Percentiles rank a stretch among this genome's conserved stretches.
Conservation (phyloP, 2,329 filamentous ascomycete species). For the Neofusicoccum sp. region DNA sequence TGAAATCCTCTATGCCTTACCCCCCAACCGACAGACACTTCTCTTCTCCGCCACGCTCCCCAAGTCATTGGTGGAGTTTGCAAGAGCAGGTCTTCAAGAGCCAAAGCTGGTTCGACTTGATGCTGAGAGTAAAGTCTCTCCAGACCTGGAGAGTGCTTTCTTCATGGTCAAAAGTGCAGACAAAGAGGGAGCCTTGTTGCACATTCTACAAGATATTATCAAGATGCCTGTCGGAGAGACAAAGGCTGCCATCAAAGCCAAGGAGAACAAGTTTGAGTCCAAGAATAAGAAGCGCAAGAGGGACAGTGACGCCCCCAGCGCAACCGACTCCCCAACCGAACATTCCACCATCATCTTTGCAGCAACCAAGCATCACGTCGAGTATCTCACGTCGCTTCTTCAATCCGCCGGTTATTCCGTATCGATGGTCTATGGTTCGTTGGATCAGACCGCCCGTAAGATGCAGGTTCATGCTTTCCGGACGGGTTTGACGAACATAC, state of each 20-base stretch:
- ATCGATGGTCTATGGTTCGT: constrained; percentile 90
- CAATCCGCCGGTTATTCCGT: constrained; percentile 80
- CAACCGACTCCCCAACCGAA: constrained; percentile 73
- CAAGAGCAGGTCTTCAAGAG: constrained; percentile 88
- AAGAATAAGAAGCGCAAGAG: constrained; percentile 85
- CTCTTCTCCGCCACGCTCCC: constrained; percentile 95
- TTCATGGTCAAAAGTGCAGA: constrained; percentile 91
- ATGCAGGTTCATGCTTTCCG: constrained; percentile 92
- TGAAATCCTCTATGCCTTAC: constrained; percentile 89
- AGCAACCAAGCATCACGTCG: constrained; percentile 95
- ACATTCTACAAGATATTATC: constrained; percentile 89
- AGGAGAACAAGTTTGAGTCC: constrained; percentile 48
- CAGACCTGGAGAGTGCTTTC: constrained; percentile 93
- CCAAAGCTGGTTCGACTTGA: constrained; percentile 88
- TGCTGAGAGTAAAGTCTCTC: constrained; percentile 93
- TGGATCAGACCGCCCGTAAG: constrained; percentile 91
- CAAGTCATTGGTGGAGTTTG: constrained; percentile 93
- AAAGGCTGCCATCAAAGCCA: constrained; percentile 50
- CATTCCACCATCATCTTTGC: constrained; percentile 95
- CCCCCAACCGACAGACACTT: constrained; percentile 81
- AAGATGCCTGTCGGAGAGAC: constrained; percentile 77
- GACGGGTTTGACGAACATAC: constrained; percentile 78
- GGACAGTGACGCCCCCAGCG: constrained; percentile 51
- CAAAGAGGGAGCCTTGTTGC: constrained; percentile 88
- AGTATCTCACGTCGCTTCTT: constrained; percentile 86